phyloP scores from a whole-genome alignment of 805 yeast genomes.

The Zygosaccharomyces gambellarensis region DNA sequence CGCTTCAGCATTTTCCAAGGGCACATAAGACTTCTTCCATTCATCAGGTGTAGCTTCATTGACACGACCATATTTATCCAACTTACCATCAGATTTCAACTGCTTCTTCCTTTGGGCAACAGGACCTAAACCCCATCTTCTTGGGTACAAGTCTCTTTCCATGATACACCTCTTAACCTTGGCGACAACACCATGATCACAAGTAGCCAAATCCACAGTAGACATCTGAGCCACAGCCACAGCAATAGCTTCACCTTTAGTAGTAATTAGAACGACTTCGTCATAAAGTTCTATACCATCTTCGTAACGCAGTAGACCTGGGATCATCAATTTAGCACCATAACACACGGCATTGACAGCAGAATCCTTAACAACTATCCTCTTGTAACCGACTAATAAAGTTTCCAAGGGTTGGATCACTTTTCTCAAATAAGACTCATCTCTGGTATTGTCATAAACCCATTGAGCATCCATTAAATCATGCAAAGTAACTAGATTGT shows the following conservation, averaged over 20 bases:
- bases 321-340: constrained; percentile 98
- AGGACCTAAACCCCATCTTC: constrained; percentile 99
- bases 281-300: constrained; percentile 96
- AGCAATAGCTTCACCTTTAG: constrained; percentile 99
- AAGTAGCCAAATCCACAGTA: constrained; percentile 89
- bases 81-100: constrained; percentile 93
- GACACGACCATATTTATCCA: constrained; percentile 90
- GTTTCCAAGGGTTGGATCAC: constrained; percentile 94
- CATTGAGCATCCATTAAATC: constrained; percentile 98
- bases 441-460: constrained; percentile 94
- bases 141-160: constrained; percentile 99
- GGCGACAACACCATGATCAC: constrained; percentile 98
- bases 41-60: constrained; percentile 90
- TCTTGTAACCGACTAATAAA: constrained; percentile 88
- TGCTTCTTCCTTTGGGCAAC: constrained; percentile 98
- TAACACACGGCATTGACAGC: constrained; percentile 98
- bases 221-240: constrained; percentile 99
- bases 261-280: constrained; percentile 95
- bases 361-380: constrained; percentile 90
- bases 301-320: constrained; percentile 95
- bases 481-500: constrained; percentile 90
- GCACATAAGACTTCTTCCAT: constrained; percentile 84
- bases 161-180: constrained; percentile 98
- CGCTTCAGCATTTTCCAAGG: constrained; percentile 54
- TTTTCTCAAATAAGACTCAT: constrained; percentile 90